Evolutionary conservation across 176 grass and related monocot species (phyloP).

Genomic region (Otatea glauca): DNA sequence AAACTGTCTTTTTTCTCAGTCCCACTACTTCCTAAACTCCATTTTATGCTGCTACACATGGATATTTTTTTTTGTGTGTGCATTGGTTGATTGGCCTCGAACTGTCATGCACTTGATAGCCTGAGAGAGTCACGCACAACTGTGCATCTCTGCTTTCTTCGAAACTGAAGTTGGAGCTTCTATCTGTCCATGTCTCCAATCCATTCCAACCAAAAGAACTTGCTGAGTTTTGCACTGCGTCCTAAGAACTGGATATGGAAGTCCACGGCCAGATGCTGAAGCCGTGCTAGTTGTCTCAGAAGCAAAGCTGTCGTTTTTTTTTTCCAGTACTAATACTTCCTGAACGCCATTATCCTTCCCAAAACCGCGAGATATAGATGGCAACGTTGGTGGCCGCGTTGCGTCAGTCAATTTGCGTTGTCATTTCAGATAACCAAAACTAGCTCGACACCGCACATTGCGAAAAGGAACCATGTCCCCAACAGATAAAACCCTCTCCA

Average conservation of each 20-base stretch:
- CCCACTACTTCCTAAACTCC: not conserved
- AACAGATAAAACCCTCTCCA: not conserved
- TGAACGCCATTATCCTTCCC: not conserved
- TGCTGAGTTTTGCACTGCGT: not conserved
- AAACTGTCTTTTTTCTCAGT: not conserved
- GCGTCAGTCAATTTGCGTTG: not conserved
- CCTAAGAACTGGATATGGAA: not conserved
- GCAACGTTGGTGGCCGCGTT: slow-evolving; percentile 11
- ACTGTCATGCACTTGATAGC: not conserved
- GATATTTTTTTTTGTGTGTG: not conserved
- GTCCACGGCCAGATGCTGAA: too few species aligned
- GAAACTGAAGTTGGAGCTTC: not conserved
- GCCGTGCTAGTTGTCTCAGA: too few species aligned
- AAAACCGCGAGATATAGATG: not conserved
- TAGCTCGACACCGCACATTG: slow-evolving; percentile 43
- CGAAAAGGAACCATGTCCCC: slow-evolving; percentile 10
- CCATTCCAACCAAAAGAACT: not conserved
- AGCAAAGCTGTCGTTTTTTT: too few species aligned
- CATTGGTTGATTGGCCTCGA: not conserved
- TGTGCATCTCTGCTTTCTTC: not conserved
- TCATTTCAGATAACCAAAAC: slow-evolving; percentile 40
- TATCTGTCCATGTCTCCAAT: not conserved
- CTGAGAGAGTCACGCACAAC: not conserved
- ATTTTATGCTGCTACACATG: not conserved
- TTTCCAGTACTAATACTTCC: too few species aligned